Conservation (phyloP, 2,329 filamentous ascomycete species). For the Colletotrichum sp. region DNA sequence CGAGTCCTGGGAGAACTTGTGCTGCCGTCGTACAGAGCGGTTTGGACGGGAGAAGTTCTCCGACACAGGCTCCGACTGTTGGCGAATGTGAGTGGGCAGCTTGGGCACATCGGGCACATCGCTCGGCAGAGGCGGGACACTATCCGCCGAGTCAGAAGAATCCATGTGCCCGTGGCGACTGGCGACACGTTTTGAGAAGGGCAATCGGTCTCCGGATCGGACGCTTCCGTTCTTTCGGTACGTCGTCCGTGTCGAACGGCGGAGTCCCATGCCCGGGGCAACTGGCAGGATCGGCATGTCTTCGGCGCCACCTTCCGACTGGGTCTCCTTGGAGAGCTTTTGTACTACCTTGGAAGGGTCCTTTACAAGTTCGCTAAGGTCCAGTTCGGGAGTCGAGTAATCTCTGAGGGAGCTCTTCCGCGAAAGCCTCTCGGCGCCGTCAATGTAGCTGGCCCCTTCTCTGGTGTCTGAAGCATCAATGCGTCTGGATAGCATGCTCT, state of each 20-base stretch:
- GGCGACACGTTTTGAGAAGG: constrained; percentile 75
- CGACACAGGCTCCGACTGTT: constrained; percentile 72
- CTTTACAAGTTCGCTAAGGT: constrained; percentile 81
- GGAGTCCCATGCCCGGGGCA: constrained; percentile 77
- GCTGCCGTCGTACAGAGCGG: constrained; percentile 50
- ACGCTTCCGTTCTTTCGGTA: constrained; percentile 87
- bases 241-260: constrained; percentile 89
- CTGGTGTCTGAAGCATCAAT: constrained; percentile 74
- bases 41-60: constrained; percentile 70
- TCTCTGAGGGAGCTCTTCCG: constrained; percentile 70
- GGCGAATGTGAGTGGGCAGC: constrained; percentile 61
- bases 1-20: constrained; percentile 54
- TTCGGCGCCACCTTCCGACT: constrained; percentile 55
- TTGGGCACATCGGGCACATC: constrained; percentile 53
- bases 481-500: constrained; percentile 93
- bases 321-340: constrained; percentile 66
- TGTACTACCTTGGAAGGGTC: constrained; percentile 77
- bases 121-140: constrained; percentile 34
- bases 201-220: constrained; percentile 75
- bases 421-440: constrained; percentile 82
- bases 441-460: constrained; percentile 70
- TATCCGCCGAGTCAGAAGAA: constrained; percentile 40
- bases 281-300: constrained; percentile 88
- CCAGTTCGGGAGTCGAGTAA: constrained; percentile 63
- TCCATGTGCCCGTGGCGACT: constrained; percentile 64